Conservation (phyloP, 1,284 basidiomycete genomes). For the Neolentinus lepideus region DNA sequence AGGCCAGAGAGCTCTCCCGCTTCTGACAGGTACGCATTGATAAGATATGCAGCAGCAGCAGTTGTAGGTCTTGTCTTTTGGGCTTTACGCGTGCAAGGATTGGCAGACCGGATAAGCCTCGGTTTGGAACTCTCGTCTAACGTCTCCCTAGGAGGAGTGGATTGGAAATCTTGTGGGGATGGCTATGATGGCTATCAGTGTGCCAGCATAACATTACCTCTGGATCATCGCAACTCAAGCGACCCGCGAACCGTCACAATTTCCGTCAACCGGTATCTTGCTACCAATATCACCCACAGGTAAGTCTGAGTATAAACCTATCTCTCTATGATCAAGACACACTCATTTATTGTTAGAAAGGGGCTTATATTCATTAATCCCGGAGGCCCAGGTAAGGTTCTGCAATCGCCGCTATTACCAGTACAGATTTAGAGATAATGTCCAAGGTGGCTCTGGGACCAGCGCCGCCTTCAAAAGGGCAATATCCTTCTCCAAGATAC, state of each 20-base stretch:
- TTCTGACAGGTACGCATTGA: too few relatives aligned
- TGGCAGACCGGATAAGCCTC: too few relatives aligned
- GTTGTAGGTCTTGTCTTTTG: too few relatives aligned
- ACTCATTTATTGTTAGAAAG: neutral
- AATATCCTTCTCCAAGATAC: neutral
- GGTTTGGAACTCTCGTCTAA: neutral
- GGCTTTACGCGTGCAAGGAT: too few relatives aligned
- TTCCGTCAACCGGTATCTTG: neutral
- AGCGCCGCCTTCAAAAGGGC: neutral
- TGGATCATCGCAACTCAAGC: conserved; percentile 1
- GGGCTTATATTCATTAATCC: conserved; percentile 5
- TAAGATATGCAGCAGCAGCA: too few relatives aligned
- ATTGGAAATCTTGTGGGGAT: conserved; percentile 5
- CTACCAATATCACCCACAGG: conserved; percentile 2
- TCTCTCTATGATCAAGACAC: neutral
- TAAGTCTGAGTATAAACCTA: neutral
- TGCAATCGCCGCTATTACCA: neutral
- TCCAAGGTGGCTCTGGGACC: neutral
- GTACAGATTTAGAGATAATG: too few relatives aligned
- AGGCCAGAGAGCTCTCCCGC: too few relatives aligned
- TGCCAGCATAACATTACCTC: conserved; percentile 4
- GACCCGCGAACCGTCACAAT: conserved; percentile 3
- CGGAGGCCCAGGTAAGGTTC: conserved; percentile 1
- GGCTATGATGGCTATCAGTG: conserved; percentile 3
- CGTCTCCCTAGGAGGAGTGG: neutral